Percentiles rank a stretch among this genome's conserved stretches.
Evolutionary conservation across 1,284 basidiomycete genomes (phyloP).

Genomic region (Trichosporon ovoides): DNA sequence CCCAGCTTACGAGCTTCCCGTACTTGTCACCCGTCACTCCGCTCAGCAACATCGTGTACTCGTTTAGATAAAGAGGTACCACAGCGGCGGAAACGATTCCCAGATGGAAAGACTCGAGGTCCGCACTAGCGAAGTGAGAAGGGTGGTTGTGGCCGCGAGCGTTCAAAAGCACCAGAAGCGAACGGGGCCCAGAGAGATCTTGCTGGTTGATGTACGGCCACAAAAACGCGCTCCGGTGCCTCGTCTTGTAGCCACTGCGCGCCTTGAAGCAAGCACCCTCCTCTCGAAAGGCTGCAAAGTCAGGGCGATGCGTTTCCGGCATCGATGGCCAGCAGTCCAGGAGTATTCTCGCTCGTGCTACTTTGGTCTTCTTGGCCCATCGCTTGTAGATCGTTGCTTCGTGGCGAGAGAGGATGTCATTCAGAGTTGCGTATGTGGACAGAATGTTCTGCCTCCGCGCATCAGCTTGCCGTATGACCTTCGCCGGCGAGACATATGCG

Average conservation of each 20-base stretch:
- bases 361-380: constrained; percentile 4
- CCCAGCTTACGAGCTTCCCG: constrained; percentile 2
- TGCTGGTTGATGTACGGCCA: constrained; percentile 10
- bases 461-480: background rate
- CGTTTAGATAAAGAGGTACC: background rate
- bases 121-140: background rate
- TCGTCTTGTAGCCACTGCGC: background rate
- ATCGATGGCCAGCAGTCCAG: constrained; percentile 4
- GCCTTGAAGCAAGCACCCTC: background rate
- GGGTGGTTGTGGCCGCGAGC: constrained; percentile 6
- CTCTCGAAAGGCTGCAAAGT: background rate
- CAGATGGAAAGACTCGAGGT: background rate
- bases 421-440: background rate
- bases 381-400: constrained; percentile 7
- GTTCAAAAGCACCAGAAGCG: constrained; percentile 6
- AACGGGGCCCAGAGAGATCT: background rate
- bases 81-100: background rate
- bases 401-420: constrained; percentile 8
- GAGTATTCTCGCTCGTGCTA: background rate
- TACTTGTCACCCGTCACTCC: constrained; percentile 1
- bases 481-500: background rate
- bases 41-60: constrained; percentile 4
- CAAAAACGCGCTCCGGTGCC: background rate
- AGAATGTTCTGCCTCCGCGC: background rate
- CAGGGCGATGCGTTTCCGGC: background rate